Percentiles rank a stretch among this genome's conserved stretches.
These are phyloP conservation scores for Purpureocillium takamizusanense DNA, from an alignment of 2,329 filamentous ascomycete genomes.

Conservation along the genomic window DNA sequence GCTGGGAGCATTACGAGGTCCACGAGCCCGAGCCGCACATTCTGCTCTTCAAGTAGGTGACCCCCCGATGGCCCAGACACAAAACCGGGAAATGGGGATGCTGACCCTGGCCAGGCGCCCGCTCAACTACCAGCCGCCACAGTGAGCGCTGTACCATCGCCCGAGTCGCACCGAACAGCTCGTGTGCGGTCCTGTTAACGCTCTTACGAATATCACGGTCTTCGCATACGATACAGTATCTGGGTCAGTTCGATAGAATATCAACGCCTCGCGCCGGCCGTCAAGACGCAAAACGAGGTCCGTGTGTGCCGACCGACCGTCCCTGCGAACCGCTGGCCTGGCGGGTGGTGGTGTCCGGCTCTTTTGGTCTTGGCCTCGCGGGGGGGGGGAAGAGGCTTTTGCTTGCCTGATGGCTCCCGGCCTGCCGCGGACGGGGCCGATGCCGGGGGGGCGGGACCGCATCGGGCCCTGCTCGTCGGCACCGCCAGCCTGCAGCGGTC, in stretches of 20 bases:
- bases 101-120: constrained; percentile 51
- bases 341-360: no score
- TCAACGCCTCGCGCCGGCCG: not conserved
- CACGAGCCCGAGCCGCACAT: constrained; percentile 98
- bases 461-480: no score
- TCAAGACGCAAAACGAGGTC: no score
- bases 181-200: constrained; percentile 10
- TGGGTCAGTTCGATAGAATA: constrained; percentile 4
- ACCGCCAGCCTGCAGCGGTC: no score
- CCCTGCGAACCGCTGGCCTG: no score
- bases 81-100: no score
- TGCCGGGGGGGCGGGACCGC: no score
- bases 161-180: not conserved
- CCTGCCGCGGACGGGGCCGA: no score
- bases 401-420: no score
- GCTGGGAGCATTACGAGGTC: constrained; percentile 99
- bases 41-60: constrained; percentile 81
- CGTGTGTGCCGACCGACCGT: no score
- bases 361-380: no score
- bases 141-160: constrained; percentile 20
- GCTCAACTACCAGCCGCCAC: constrained; percentile 73
- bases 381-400: no score
- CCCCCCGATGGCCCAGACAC: not conserved
- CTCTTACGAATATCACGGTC: constrained; percentile 12
- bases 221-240: constrained; percentile 8